Percentiles rank a stretch among this genome's conserved stretches.
phyloP scores from a whole-genome alignment of 768 basidiomycete genomes.

The Dictyophora rubrovolvata region DNA sequence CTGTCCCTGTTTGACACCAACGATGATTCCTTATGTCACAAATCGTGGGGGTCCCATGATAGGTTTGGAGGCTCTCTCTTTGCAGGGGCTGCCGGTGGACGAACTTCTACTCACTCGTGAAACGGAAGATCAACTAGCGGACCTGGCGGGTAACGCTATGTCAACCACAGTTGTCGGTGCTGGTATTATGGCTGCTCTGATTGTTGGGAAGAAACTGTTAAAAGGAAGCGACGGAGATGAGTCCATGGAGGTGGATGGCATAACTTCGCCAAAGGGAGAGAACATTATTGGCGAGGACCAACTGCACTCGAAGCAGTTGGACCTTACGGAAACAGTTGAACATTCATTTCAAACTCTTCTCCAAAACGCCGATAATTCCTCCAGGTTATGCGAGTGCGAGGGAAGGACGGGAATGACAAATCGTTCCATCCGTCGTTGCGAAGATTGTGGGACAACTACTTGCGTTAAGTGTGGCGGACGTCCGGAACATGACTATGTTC shows the following conservation, averaged over 20 bases:
- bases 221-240: conserved; percentile 38
- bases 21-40: conserved; percentile 95
- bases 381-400: conserved; percentile 84
- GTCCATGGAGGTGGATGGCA: conserved; percentile 41
- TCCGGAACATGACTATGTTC: conserved; percentile 70
- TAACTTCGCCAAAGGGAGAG: conserved; percentile 20
- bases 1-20: conserved; percentile 87
- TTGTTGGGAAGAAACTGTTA: conserved; percentile 55
- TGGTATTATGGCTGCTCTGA: conserved; percentile 74
- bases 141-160: conserved; percentile 96
- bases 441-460: conserved; percentile 66
- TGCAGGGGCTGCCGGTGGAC: conserved; percentile 92
- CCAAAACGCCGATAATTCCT: conserved; percentile 52
- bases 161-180: conserved; percentile 93
- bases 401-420: conserved; percentile 71
- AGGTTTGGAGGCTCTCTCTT: conserved; percentile 82
- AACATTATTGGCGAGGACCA: conserved; percentile 65
- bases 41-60: conserved; percentile 95
- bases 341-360: conserved; percentile 47
- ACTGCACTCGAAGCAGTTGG: conserved; percentile 51
- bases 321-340: conserved; percentile 43
- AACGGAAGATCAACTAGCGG: conserved; percentile 86
- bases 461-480: conserved; percentile 85
- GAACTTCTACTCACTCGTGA: conserved; percentile 87
- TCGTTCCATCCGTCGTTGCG: conserved; percentile 54